phyloP scores from a whole-genome alignment of 73 alveolate species.

The Breviolum minutum region DNA sequence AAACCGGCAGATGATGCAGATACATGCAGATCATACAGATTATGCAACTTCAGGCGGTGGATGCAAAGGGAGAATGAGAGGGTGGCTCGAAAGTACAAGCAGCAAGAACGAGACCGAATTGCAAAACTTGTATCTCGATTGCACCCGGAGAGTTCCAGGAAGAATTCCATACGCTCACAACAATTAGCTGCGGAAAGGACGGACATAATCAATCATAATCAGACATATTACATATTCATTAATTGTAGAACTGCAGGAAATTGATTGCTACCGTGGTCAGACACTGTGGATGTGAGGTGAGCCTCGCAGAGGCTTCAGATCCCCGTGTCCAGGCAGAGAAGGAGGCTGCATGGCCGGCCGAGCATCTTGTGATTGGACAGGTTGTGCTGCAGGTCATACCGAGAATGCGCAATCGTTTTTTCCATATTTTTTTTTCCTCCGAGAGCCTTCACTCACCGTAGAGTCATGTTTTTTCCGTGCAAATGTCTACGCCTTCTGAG shows the following conservation, averaged over 20 bases:
- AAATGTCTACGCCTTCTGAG: neutral
- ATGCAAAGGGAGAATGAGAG: slow-evolving; percentile 76
- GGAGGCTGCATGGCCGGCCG: neutral
- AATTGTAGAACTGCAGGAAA: too few relatives aligned
- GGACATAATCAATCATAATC: too few relatives aligned
- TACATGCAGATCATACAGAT: neutral
- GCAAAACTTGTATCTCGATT: slow-evolving; percentile 43
- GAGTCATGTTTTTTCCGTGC: neutral
- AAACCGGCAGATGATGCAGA: neutral
- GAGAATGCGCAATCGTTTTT: neutral
- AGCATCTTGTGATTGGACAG: neutral
- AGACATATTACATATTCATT: too few relatives aligned
- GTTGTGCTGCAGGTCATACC: neutral
- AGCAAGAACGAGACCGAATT: slow-evolving; percentile 80
- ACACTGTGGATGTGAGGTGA: neutral
- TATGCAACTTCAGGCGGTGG: slow-evolving; percentile 60
- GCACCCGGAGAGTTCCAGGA: neutral
- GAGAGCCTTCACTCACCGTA: neutral
- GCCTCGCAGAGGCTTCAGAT: slow-evolving; percentile 64
- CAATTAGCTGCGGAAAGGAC: too few relatives aligned
- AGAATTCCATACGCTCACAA: too few relatives aligned
- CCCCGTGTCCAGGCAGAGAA: slow-evolving; percentile 78
- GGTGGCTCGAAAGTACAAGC: slow-evolving; percentile 87
- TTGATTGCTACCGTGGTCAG: neutral
- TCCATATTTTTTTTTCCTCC: neutral